Conservation (phyloP, 345 rosid genomes). For the Euphorbia tirucalli region DNA sequence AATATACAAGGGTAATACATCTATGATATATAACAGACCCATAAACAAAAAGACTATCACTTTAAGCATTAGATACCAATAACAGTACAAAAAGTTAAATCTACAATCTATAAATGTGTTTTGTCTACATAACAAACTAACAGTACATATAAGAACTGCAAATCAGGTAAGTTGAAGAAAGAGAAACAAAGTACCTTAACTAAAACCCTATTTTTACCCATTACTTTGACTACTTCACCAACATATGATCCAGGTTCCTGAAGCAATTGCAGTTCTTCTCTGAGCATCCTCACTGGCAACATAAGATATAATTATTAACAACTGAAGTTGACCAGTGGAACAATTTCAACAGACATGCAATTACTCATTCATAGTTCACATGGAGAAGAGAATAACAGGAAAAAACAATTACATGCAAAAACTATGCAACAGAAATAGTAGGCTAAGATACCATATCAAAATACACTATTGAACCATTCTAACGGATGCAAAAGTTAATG, state of each 20-base stretch:
- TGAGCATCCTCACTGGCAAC: conserved; percentile 79
- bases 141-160: not conserved
- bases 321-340: not conserved
- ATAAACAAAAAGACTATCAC: not conserved
- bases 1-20: not conserved
- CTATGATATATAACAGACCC: not conserved
- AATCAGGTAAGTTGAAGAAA: not conserved
- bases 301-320: not conserved
- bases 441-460: not conserved
- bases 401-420: not conserved
- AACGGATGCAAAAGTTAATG: not conserved
- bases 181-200: conserved; percentile 58
- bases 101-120: not conserved
- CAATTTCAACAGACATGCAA: not conserved
- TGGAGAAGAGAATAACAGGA: not conserved
- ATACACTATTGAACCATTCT: too few species aligned
- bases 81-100: not conserved
- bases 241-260: conserved; percentile 99
- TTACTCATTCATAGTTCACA: not conserved
- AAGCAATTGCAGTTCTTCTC: conserved; percentile 93
- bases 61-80: not conserved
- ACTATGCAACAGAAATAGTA: not conserved
- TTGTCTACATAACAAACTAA: not conserved
- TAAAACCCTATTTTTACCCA: conserved; percentile 96
- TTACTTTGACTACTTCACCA: conserved; percentile 98